Conservation (phyloP, 495 filamentous ascomycete genomes). For the Tetracladium marchalianum region DNA sequence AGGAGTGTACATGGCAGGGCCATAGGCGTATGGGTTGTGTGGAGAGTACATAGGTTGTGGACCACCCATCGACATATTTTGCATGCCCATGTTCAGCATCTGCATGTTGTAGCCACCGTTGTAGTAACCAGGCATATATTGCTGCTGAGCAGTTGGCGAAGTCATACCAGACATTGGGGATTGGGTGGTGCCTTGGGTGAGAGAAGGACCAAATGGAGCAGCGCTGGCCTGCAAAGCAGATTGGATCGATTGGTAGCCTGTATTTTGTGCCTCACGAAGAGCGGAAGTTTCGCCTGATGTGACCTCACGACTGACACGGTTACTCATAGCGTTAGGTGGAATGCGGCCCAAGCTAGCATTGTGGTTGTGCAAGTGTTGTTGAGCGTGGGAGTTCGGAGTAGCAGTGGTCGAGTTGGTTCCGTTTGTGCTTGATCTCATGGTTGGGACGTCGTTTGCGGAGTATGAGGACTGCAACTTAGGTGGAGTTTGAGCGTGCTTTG, state of each 20-base stretch:
- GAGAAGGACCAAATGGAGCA: slow-evolving; percentile 52
- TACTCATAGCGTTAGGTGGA: slow-evolving; percentile 47
- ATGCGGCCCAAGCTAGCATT: slow-evolving; percentile 74
- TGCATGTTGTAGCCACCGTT: slow-evolving; percentile 40
- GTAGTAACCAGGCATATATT: slow-evolving; percentile 32
- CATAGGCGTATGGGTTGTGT: slow-evolving; percentile 37
- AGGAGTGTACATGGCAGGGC: slow-evolving; percentile 26
- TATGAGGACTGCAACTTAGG: slow-evolving; percentile 78
- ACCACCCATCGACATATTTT: slow-evolving; percentile 40
- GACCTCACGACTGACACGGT: slow-evolving; percentile 59
- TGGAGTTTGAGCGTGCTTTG: slow-evolving; percentile 37
- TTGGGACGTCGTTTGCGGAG: slow-evolving; percentile 85
- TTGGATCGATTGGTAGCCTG: slow-evolving; percentile 40
- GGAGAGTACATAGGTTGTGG: slow-evolving; percentile 33
- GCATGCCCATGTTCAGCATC: slow-evolving; percentile 49
- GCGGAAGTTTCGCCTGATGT: slow-evolving; percentile 36
- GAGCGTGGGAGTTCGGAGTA: slow-evolving; percentile 55
- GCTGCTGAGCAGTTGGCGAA: slow-evolving; percentile 21
- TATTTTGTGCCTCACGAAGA: slow-evolving; percentile 34
- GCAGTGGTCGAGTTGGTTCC: slow-evolving; percentile 29
- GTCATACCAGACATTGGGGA: slow-evolving; percentile 25
- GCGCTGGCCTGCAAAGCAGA: slow-evolving; percentile 73
- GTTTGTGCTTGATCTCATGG: slow-evolving; percentile 47
- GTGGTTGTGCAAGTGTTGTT: slow-evolving; percentile 75
- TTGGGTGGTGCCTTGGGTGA: slow-evolving; percentile 26